Percentiles rank a stretch among this genome's conserved stretches.
Conservation (phyloP, 192 early-diverging fungal genomes). For the Jimgerdemannia flammicorona region DNA sequence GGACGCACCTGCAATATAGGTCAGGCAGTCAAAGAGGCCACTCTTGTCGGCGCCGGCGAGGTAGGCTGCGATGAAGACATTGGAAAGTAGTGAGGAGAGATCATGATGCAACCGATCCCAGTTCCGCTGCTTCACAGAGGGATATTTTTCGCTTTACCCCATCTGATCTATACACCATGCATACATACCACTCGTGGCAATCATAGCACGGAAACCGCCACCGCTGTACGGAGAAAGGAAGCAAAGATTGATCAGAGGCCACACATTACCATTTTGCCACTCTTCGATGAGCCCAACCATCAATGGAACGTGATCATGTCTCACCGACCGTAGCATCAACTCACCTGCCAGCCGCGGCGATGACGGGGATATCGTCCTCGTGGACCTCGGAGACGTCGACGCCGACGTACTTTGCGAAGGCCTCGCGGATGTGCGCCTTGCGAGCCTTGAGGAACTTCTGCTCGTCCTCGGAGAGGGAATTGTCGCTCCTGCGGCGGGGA, state of each 20-base stretch:
- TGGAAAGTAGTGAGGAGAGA: too few relatives aligned
- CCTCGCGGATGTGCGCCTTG: constrained; percentile 37
- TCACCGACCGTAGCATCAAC: too few relatives aligned
- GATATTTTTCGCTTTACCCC: too few relatives aligned
- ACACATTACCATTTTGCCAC: not conserved
- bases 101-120: too few relatives aligned
- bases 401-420: constrained; percentile 70
- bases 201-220: constrained; percentile 75
- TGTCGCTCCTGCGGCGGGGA: constrained; percentile 18
- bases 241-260: not conserved
- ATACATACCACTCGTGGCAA: constrained; percentile 35
- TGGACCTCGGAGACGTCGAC: constrained; percentile 57
- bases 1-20: constrained; percentile 55
- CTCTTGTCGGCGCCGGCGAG: constrained; percentile 51
- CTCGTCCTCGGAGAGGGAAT: constrained; percentile 40
- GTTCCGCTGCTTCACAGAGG: too few relatives aligned
- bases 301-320: too few relatives aligned
- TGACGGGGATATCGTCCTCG: constrained; percentile 60
- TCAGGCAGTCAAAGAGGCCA: constrained; percentile 59
- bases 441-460: constrained; percentile 37
- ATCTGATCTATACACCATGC: too few relatives aligned
- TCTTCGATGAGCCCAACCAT: not conserved
- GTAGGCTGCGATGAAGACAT: constrained; percentile 25
- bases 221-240: constrained; percentile 31
- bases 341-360: constrained; percentile 56